These are phyloP conservation scores for Phialocephala sp. DNA, from an alignment of 2,329 filamentous ascomycete genomes.

Conservation along the genomic window DNA sequence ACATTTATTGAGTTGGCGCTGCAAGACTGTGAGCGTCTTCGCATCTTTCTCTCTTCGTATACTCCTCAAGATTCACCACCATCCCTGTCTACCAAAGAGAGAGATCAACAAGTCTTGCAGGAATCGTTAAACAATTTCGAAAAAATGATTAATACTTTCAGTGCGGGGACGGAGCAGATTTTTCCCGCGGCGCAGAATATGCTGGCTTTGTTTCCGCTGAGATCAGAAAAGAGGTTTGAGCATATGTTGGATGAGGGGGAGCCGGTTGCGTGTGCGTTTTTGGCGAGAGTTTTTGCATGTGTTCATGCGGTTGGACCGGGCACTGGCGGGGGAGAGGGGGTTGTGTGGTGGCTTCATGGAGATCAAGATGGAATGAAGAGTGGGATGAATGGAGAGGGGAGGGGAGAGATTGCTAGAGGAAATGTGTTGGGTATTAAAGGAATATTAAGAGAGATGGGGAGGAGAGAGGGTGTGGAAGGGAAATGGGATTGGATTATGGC, in stretches of 20 bases:
- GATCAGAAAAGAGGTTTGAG: not conserved
- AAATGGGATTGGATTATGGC: not conserved
- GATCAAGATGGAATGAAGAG: no score
- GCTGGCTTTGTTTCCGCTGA: not conserved
- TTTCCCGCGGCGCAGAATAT: not conserved
- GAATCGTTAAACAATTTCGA: not conserved
- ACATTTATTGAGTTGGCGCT: slow-evolving; percentile 8
- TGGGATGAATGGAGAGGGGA: no score
- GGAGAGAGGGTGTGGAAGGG: not conserved
- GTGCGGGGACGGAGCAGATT: not conserved
- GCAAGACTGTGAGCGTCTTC: not conserved
- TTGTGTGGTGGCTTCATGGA: slow-evolving; percentile 9
- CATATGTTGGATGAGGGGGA: not conserved
- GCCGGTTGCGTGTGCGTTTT: not conserved
- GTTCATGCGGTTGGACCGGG: not conserved
- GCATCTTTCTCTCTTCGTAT: not conserved
- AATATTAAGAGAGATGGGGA: not conserved
- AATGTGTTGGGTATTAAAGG: slow-evolving; percentile 6
- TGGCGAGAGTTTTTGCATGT: slow-evolving; percentile 7
- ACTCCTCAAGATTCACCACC: no score
- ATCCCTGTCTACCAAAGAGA: not conserved
- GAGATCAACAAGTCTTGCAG: not conserved
- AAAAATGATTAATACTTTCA: not conserved
- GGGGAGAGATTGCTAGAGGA: not conserved
- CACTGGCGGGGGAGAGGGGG: not conserved